Conservation (phyloP, 805 yeast species). For the Starmerella floris region DNA sequence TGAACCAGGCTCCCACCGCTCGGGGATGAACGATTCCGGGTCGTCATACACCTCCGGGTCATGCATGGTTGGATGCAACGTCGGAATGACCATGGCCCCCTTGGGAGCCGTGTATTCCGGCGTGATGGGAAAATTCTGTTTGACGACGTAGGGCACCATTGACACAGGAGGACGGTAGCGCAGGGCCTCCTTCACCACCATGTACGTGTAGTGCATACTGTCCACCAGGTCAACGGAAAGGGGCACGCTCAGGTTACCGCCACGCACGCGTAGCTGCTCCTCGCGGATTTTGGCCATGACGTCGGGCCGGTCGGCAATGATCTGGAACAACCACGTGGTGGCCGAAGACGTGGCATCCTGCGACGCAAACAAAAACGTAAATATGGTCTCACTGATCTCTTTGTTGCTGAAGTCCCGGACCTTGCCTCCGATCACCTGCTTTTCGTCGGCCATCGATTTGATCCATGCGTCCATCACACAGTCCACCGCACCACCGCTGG, state of each 20-base stretch:
- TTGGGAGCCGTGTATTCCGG: conserved; percentile 84
- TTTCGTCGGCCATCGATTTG: conserved; percentile 64
- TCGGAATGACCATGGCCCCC: conserved; percentile 94
- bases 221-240: conserved; percentile 65
- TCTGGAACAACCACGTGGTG: conserved; percentile 96
- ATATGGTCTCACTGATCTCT: conserved; percentile 91
- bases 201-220: conserved; percentile 72
- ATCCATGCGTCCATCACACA: conserved; percentile 97
- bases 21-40: conserved; percentile 91
- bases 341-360: conserved; percentile 97
- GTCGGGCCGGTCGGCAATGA: conserved; percentile 91
- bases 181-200: conserved; percentile 83
- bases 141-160: conserved; percentile 95
- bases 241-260: conserved; percentile 51
- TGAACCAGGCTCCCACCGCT: conserved; percentile 75
- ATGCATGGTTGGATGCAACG: conserved; percentile 88
- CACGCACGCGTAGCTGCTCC: conserved; percentile 77
- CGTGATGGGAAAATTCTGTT: conserved; percentile 71
- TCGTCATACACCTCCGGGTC: conserved; percentile 93
- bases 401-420: conserved; percentile 75
- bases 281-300: conserved; percentile 73
- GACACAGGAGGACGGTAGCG: conserved; percentile 95
- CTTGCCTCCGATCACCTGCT: conserved; percentile 19
- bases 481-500: conserved; percentile 59
- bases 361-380: conserved; percentile 92